Percentiles rank a stretch among this genome's conserved stretches.
Evolutionary conservation across 106 monocot species (phyloP).

Genomic region (Dendrobium nobile): DNA sequence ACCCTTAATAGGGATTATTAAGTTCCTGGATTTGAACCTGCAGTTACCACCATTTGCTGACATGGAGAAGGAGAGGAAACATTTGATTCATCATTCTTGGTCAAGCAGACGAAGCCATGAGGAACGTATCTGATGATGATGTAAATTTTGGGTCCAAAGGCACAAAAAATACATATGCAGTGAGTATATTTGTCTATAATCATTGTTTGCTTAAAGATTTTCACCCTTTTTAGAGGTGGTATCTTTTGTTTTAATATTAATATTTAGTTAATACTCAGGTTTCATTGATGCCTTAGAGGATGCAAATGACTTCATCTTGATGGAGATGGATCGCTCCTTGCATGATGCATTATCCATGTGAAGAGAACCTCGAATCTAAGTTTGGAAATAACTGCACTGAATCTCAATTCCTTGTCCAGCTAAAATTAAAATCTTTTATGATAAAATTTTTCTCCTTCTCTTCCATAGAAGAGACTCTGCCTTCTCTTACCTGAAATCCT

Average conservation of each 20-base stretch:
- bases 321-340: conserved; percentile 93
- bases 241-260: conserved; percentile 5
- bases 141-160: conserved; percentile 89
- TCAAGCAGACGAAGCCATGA: conserved; percentile 89
- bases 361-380: conserved; percentile 96
- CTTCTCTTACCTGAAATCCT: background rate
- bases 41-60: conserved; percentile 97
- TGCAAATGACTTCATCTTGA: conserved; percentile 94
- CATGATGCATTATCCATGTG: conserved; percentile 92
- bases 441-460: background rate
- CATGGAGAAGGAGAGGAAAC: conserved; percentile 99
- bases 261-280: conserved; percentile 34
- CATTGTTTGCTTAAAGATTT: background rate
- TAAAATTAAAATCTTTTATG: background rate
- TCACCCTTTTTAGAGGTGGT: background rate
- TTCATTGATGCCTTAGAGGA: conserved; percentile 90
- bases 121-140: conserved; percentile 94
- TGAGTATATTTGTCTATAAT: conserved; percentile 30
- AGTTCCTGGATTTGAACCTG: background rate
- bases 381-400: conserved; percentile 32
- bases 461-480: background rate
- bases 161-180: conserved; percentile 85
- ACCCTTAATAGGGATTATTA: background rate
- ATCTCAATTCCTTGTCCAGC: background rate
- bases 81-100: conserved; percentile 87